A percentile compares a stretch with the other conserved stretches of the same genome.
Evolutionary conservation across 306 rosid genomes (phyloP).

Genomic region (Castanea mollissima): DNA sequence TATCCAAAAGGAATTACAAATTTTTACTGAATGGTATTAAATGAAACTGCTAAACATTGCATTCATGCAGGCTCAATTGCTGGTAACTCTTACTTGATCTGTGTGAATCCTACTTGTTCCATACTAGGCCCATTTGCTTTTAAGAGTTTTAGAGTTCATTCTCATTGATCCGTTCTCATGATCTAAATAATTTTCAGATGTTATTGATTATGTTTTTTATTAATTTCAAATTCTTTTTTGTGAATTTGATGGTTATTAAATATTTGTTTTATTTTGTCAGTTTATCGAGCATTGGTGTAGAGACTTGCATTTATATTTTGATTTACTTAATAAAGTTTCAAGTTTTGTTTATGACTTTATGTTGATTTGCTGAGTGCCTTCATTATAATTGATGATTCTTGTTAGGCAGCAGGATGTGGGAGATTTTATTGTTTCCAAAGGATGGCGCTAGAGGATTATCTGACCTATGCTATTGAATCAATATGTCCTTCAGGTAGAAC

Average conservation of each 20-base stretch:
- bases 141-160: neutral
- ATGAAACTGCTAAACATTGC: neutral
- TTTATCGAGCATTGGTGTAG: conserved; percentile 1
- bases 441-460: neutral
- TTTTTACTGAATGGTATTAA: neutral
- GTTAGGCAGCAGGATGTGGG: conserved; percentile 17
- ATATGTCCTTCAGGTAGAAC: conserved; percentile 64
- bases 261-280: neutral
- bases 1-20: neutral
- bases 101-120: neutral
- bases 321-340: neutral
- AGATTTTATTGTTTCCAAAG: neutral
- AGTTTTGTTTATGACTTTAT: neutral
- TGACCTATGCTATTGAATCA: conserved; percentile 20
- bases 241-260: neutral
- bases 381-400: neutral
- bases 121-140: neutral
- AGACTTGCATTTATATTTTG: neutral
- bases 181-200: neutral
- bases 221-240: neutral
- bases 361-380: neutral
- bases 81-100: neutral
- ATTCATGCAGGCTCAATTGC: neutral
- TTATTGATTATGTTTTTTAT: neutral
- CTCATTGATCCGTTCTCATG: neutral